Base-by-base conservation (phyloP, 192 early-diverging fungal genomes). In the Entomortierella beljakovae region DNA sequence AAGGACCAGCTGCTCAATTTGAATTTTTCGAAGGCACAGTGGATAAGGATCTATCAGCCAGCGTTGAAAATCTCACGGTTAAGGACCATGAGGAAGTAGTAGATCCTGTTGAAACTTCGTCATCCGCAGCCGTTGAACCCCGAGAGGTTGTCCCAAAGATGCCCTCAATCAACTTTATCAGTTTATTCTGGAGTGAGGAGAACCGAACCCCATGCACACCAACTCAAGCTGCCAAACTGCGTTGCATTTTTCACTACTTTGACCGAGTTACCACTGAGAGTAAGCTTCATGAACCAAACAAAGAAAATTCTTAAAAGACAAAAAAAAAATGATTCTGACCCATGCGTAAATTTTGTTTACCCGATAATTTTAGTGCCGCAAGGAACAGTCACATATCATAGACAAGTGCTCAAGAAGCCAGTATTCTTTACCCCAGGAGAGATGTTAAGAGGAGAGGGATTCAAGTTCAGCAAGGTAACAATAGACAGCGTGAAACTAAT, bases 171-270 rank as follows among this genome's bases (percentile, higher is more conserved):
- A 79, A 79, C 40, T 69, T 79, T 38, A 64, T 79, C 15, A 79
- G 68, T 50, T n/a, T 68, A 32, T 79, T 79, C 62, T 79, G 75
- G 75, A 49, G 38, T 11, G 75, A 70, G 8, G 66, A 79, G 8
- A 53, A 63, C n/a, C 31, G 35, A 1, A 70, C 25, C 40, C 66
- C 75, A 22, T 79, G 75, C 42, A 65, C 75, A 1, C 18, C 48
- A 22, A 43, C 68, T 4, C 75, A 79, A 51, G 75, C 75, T 1
- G 75, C 75, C 15, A 79, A 68, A 28, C 53, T 79, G 20, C 52
- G 75, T 3, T 79, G 75, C 33, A 56, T 79, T 18, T 35, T 79
- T 16, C 75, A 79, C 33, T 79, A 79, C 56, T 79, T 79, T 69
- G 75, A 79, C 13, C 66, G 75, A 7, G 68, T 79, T 20, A 79